These are phyloP conservation scores for Pythium aquatile DNA, from an alignment of 352 stramenopile species.

Conservation along the genomic window DNA sequence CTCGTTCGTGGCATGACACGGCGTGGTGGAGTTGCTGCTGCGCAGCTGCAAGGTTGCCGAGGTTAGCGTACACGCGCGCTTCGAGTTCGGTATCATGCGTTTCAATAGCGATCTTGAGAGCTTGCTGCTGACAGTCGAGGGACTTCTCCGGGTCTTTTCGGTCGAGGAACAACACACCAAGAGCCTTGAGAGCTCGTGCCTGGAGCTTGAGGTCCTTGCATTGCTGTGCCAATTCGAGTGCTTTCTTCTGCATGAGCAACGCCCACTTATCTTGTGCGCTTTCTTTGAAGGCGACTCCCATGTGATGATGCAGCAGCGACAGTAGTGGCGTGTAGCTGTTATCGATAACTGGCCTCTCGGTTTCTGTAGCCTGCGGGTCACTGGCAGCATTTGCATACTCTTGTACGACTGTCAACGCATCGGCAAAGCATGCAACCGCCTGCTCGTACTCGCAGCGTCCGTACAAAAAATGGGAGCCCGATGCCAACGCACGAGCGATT, in stretches of 20 bases:
- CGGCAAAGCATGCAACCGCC: slow-evolving; percentile 38
- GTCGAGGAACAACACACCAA: slow-evolving; percentile 64
- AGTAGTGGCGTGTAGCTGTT: slow-evolving; percentile 19
- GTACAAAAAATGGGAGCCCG: slow-evolving; percentile 57
- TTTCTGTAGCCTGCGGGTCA: slow-evolving; percentile 9
- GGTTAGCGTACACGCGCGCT: slow-evolving; percentile 70
- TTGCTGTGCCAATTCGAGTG: slow-evolving; percentile 43
- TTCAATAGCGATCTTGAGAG: slow-evolving; percentile 45
- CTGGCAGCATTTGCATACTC: background rate
- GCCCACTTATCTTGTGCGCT: slow-evolving; percentile 39
- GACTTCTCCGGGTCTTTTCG: slow-evolving; percentile 37
- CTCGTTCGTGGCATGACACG: slow-evolving; percentile 57
- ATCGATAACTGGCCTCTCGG: background rate
- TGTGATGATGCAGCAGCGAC: slow-evolving; percentile 64
- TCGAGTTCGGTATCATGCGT: slow-evolving; percentile 62
- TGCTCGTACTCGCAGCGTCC: slow-evolving; percentile 31
- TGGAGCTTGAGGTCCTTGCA: slow-evolving; percentile 40
- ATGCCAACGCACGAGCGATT: slow-evolving; percentile 41
- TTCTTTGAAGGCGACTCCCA: slow-evolving; percentile 66
- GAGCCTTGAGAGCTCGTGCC: slow-evolving; percentile 56
- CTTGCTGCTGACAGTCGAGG: slow-evolving; percentile 64
- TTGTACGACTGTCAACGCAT: slow-evolving; percentile 39
- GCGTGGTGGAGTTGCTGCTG: slow-evolving; percentile 58
- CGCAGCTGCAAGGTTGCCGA: slow-evolving; percentile 64
- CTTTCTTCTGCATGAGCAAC: slow-evolving; percentile 46